A percentile compares a stretch with the other conserved stretches of the same genome.
These are phyloP conservation scores for Monosporascus cannonballus DNA, from an alignment of 2,329 filamentous ascomycete genomes.

Conservation along the genomic window DNA sequence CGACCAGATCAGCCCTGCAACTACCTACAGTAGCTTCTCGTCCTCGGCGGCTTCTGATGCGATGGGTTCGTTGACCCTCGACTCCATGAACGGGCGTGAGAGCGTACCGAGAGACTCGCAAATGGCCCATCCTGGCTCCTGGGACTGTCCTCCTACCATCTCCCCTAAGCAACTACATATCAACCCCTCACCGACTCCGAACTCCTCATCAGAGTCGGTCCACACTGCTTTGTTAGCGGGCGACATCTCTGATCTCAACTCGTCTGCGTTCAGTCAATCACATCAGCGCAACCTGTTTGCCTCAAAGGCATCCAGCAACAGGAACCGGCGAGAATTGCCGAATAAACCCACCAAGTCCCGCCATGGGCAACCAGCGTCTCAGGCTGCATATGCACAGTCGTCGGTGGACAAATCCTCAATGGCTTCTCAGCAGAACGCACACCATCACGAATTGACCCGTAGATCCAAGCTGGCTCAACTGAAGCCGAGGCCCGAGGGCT, in stretches of 20 bases:
- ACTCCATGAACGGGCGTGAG: not conserved
- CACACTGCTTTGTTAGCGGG: conserved; percentile 9
- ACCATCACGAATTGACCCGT: conserved; percentile 2
- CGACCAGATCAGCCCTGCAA: conserved; percentile 9
- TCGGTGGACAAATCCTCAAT: conserved; percentile 9
- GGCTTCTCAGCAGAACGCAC: conserved; percentile 1
- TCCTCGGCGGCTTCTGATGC: conserved; percentile 21
- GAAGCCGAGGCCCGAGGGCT: conserved; percentile 4
- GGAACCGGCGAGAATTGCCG: conserved; percentile 19
- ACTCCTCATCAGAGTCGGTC: conserved; percentile 21
- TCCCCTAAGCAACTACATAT: conserved; percentile 24
- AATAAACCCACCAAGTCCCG: conserved; percentile 16
- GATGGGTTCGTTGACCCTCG: conserved; percentile 20
- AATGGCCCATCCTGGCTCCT: not conserved
- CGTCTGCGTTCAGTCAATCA: conserved; percentile 11
- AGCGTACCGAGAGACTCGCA: not conserved
- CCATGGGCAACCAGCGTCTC: conserved; percentile 1
- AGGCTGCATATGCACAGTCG: not conserved
- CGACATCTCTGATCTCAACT: conserved; percentile 12
- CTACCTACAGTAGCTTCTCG: conserved; percentile 17
- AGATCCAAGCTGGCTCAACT: conserved; percentile 4
- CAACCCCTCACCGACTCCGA: conserved; percentile 22
- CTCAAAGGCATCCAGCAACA: conserved; percentile 6
- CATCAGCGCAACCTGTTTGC: conserved; percentile 6
- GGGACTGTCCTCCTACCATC: conserved; percentile 18